Conservation (phyloP, 2,329 filamentous ascomycete genomes). For the Colletotrichum musicola region DNA sequence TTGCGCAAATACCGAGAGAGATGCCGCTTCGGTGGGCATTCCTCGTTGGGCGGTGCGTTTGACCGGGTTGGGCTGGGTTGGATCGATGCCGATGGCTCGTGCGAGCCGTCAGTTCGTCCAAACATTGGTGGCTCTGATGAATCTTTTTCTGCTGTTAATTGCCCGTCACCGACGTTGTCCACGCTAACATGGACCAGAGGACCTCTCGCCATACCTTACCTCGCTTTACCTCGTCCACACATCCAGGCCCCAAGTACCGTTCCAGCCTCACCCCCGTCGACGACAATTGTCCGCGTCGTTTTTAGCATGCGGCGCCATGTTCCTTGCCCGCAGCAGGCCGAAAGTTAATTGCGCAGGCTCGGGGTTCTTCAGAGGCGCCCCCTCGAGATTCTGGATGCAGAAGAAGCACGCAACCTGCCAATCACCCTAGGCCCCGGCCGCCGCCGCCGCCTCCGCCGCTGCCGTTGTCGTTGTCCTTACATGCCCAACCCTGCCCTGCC, state of each 20-base stretch:
- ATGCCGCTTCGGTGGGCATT: slow-evolving; percentile 15
- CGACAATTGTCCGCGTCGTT: slow-evolving; percentile 33
- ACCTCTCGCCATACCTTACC: slow-evolving; percentile 10
- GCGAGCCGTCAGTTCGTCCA: slow-evolving; percentile 29
- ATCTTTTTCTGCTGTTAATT: slow-evolving; percentile 10
- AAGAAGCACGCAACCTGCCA: slow-evolving; percentile 37
- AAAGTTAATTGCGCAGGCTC: slow-evolving; percentile 36
- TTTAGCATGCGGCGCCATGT: slow-evolving; percentile 36
- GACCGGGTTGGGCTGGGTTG: slow-evolving; percentile 10
- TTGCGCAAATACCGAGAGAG: slow-evolving; percentile 26
- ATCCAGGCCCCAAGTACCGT: slow-evolving; percentile 32
- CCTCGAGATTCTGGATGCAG: slow-evolving; percentile 36
- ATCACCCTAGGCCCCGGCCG: slow-evolving; percentile 27
- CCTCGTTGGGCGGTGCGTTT: slow-evolving; percentile 10
- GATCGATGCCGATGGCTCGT: slow-evolving; percentile 7
- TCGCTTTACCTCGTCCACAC: slow-evolving; percentile 16
- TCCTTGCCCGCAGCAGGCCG: slow-evolving; percentile 35
- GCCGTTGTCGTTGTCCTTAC: slow-evolving; percentile 34
- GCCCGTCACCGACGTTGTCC: not conserved
- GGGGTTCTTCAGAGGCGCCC: slow-evolving; percentile 28
- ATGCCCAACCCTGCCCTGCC: slow-evolving; percentile 34
- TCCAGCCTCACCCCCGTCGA: slow-evolving; percentile 35
- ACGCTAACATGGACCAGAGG: slow-evolving; percentile 3
- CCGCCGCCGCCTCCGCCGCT: slow-evolving; percentile 27
- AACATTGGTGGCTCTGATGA: slow-evolving; percentile 7